Conservation (phyloP, 257 asterid species). For the Buddleja alternifolia region DNA sequence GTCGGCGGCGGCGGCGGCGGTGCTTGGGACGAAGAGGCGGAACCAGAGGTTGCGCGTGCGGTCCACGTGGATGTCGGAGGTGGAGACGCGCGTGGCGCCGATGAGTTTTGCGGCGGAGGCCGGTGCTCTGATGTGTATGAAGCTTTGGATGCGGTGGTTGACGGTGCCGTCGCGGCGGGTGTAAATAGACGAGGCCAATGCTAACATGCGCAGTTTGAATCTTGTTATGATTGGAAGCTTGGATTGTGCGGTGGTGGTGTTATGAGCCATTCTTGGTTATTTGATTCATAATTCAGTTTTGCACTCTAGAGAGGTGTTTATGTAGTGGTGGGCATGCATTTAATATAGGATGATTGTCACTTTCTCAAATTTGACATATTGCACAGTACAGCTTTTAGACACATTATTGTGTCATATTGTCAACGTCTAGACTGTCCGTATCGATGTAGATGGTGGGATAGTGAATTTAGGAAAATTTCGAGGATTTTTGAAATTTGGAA, state of each 20-base stretch:
- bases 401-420: too few species aligned
- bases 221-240: constrained; percentile 34
- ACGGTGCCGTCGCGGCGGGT: constrained; percentile 26
- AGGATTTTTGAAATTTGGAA: too few species aligned
- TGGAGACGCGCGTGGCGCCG: constrained; percentile 18
- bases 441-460: too few species aligned
- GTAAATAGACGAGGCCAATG: background rate
- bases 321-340: background rate
- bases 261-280: constrained; percentile 25
- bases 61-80: constrained; percentile 34
- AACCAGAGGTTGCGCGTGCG: constrained; percentile 40
- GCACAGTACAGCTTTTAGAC: too few species aligned
- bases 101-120: constrained; percentile 37
- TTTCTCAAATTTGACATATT: too few species aligned
- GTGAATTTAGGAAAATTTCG: too few species aligned
- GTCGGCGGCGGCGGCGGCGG: background rate
- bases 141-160: constrained; percentile 29
- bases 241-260: background rate
- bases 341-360: too few species aligned
- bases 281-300: background rate
- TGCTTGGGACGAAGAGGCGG: constrained; percentile 40
- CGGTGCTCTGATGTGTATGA: constrained; percentile 26
- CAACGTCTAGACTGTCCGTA: too few species aligned
- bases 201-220: constrained; percentile 19
- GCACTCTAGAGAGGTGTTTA: background rate